phyloP scores from a whole-genome alignment of 805 yeast genomes.

The Nakazawaea sp. region DNA sequence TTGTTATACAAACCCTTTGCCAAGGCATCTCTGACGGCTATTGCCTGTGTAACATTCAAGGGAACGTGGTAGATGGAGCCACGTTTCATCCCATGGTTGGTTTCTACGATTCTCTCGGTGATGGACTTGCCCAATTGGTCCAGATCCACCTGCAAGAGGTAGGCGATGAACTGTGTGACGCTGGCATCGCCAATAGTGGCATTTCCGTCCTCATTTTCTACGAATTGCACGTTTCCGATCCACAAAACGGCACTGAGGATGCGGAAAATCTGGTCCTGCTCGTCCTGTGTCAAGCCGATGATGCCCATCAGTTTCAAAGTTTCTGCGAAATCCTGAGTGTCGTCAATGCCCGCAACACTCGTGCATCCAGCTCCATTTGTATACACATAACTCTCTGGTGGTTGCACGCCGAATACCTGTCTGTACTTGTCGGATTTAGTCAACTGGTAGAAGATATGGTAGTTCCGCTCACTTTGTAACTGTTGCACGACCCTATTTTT shows the following conservation, averaged over 20 bases:
- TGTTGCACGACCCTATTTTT: slow-evolving; percentile 97
- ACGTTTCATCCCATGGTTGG: slow-evolving; percentile 81
- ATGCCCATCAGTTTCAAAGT: slow-evolving; percentile 82
- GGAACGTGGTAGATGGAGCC: slow-evolving; percentile 96
- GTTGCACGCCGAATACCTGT: slow-evolving; percentile 81
- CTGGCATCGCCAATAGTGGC: slow-evolving; percentile 77
- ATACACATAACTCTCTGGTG: slow-evolving; percentile 87
- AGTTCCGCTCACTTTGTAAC: slow-evolving; percentile 85
- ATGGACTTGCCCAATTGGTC: slow-evolving; percentile 59
- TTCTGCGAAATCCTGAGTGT: slow-evolving; percentile 67
- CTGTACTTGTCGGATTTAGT: slow-evolving; percentile 83
- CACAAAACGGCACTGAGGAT: slow-evolving; percentile 80
- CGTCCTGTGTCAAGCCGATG: slow-evolving; percentile 75
- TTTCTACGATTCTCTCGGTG: slow-evolving; percentile 79
- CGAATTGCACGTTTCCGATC: slow-evolving; percentile 89
- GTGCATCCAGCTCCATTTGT: slow-evolving; percentile 85
- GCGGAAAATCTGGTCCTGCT: slow-evolving; percentile 87
- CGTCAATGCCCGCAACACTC: slow-evolving; percentile 82
- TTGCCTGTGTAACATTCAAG: slow-evolving; percentile 84
- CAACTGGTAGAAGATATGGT: slow-evolving; percentile 94
- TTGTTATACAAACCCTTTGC: slow-evolving; percentile 93
- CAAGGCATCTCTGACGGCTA: slow-evolving; percentile 89
- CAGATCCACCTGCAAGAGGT: slow-evolving; percentile 74
- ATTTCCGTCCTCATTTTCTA: slow-evolving; percentile 82
- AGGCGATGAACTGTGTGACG: slow-evolving; percentile 93